Conservation (phyloP, 257 asterid genomes). For the Cynanchum wilfordii region DNA sequence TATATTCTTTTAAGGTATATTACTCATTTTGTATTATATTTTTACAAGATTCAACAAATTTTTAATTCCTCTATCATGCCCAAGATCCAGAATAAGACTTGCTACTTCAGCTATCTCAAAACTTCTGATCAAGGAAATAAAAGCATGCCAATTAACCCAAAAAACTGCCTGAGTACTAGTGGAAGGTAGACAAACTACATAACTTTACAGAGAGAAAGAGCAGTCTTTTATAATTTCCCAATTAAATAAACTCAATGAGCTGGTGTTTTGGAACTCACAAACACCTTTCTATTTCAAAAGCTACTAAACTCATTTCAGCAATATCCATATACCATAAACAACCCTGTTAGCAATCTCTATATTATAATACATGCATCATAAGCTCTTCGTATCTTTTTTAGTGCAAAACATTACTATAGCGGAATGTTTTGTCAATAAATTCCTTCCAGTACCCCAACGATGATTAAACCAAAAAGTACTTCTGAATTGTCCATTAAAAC, state of each 20-base stretch:
- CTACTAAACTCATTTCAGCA: neutral
- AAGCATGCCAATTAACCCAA: neutral
- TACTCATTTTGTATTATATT: too few relatives aligned
- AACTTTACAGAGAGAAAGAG: neutral
- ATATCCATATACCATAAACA: neutral
- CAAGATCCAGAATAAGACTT: neutral
- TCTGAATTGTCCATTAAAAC: neutral
- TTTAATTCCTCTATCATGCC: too few relatives aligned
- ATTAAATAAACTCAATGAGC: neutral
- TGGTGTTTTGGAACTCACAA: neutral
- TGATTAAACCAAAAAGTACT: neutral
- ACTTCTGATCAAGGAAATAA: neutral
- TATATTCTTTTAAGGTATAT: too few relatives aligned
- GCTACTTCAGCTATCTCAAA: neutral
- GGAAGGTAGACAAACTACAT: neutral
- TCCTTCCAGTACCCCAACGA: neutral
- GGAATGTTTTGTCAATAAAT: neutral
- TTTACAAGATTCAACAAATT: too few relatives aligned
- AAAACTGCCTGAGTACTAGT: neutral
- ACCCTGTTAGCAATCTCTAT: neutral
- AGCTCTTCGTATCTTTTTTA: too few relatives aligned
- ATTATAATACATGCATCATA: neutral
- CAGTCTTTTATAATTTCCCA: neutral
- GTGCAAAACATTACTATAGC: neutral
- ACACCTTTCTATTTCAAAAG: neutral